These are phyloP conservation scores for Phytophthora sp. DNA, from an alignment of 352 stramenopile species.

Conservation along the genomic window DNA sequence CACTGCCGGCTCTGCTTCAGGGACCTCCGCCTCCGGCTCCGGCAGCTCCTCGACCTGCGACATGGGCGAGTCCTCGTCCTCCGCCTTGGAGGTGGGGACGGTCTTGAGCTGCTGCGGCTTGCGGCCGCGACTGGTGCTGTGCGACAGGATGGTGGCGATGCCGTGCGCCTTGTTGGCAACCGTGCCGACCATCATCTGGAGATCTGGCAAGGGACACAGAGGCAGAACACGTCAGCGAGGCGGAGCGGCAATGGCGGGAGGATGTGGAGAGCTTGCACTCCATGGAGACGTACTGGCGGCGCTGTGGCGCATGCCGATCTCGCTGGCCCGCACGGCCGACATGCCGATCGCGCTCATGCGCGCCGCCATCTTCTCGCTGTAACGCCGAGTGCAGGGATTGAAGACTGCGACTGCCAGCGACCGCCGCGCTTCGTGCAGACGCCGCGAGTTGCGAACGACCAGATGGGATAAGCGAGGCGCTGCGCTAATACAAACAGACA, in stretches of 20 bases:
- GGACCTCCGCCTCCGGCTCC: constrained; percentile 29
- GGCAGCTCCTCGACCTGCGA: constrained; percentile 23
- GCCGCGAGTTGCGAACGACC: constrained; percentile 21
- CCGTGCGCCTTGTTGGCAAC: constrained; percentile 39
- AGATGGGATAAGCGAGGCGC: constrained; percentile 26
- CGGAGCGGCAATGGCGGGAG: constrained; percentile 12
- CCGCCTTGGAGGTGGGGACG: constrained; percentile 27
- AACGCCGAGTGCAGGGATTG: neutral
- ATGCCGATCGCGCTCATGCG: constrained; percentile 43
- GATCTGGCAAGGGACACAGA: constrained; percentile 22
- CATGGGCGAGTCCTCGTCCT: constrained; percentile 36
- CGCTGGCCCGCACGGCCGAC: constrained; percentile 39
- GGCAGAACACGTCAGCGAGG: constrained; percentile 24
- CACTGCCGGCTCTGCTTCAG: constrained; percentile 9
- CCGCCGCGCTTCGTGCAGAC: constrained; percentile 16
- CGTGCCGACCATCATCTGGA: constrained; percentile 39
- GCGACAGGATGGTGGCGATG: constrained; percentile 31
- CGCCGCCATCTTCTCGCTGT: constrained; percentile 26
- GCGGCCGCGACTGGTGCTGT: constrained; percentile 19
- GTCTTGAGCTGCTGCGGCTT: constrained; percentile 26
- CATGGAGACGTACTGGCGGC: constrained; percentile 32
- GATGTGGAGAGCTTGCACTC: constrained; percentile 11
- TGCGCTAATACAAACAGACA: constrained; percentile 9
- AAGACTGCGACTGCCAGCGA: constrained; percentile 13
- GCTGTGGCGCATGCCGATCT: constrained; percentile 48